Conservation (phyloP, 163 green algal genomes). For the Scenedesmus sp. region DNA sequence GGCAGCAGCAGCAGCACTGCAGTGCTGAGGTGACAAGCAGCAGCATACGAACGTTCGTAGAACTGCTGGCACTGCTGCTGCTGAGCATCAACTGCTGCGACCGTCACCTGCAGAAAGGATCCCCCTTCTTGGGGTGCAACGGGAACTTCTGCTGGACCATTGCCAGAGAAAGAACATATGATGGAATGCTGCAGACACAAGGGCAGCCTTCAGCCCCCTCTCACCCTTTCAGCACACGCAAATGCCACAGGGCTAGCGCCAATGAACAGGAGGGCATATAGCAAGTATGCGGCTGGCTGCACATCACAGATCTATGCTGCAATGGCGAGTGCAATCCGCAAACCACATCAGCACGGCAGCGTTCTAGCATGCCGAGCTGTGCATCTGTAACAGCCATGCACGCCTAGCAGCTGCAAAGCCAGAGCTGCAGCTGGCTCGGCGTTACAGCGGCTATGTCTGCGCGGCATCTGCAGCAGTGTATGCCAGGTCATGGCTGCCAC, state of each 20-base stretch:
- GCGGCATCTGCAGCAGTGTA: not conserved
- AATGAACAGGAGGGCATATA: not conserved
- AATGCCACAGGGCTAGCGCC: not conserved
- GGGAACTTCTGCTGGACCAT: too few species aligned
- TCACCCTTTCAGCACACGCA: too few species aligned
- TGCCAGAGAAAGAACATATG: too few species aligned
- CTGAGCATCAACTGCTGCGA: not conserved
- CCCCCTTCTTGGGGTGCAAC: too few species aligned
- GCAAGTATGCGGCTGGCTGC: not conserved
- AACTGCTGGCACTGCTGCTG: not conserved
- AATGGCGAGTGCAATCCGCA: not conserved
- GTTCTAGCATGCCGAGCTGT: too few species aligned
- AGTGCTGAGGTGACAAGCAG: not conserved
- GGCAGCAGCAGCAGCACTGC: not conserved
- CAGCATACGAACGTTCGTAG: not conserved
- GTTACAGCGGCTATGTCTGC: not conserved
- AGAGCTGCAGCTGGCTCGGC: not conserved
- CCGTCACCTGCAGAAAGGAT: too few species aligned
- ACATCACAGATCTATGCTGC: not conserved
- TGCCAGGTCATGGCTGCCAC: not conserved
- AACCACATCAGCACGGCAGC: too few species aligned
- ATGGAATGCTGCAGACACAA: too few species aligned
- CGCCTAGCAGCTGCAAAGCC: not conserved
- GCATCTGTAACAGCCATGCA: not conserved
- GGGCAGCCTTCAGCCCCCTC: too few species aligned